phyloP scores from a whole-genome alignment of 345 rosid genomes.

The Eucalyptus lansdowneana region DNA sequence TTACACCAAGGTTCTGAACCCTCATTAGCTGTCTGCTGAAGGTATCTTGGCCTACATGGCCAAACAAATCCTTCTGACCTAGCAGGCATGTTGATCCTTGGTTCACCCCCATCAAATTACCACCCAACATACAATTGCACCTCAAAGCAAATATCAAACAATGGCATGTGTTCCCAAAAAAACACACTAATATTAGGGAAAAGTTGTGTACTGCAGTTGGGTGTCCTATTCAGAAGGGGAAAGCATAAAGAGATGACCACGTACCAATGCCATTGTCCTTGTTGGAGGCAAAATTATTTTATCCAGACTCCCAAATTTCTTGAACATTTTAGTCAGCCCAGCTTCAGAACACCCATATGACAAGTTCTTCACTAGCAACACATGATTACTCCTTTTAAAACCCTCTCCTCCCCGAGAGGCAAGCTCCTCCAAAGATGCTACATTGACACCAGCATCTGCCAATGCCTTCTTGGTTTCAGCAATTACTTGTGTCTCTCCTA shows the following conservation, averaged over 20 bases:
- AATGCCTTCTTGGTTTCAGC: constrained; percentile 85
- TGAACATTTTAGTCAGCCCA: constrained; percentile 75
- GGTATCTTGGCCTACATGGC: background rate
- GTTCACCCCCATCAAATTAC: background rate
- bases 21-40: background rate
- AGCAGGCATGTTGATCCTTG: background rate
- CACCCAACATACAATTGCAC: background rate
- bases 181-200: background rate
- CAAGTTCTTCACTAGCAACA: constrained; percentile 78
- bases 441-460: constrained; percentile 69
- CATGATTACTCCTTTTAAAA: constrained; percentile 63
- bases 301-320: constrained; percentile 77
- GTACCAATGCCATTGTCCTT: constrained; percentile 82
- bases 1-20: background rate
- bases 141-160: background rate
- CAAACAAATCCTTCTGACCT: background rate
- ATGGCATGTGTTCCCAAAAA: background rate
- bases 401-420: constrained; percentile 46
- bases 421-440: constrained; percentile 54
- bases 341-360: constrained; percentile 77
- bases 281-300: constrained; percentile 81
- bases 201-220: background rate
- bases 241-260: background rate
- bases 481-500: constrained; percentile 92
- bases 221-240: background rate